Evolutionary conservation across 345 rosid species (phyloP), one percentile per base, ranked within the genome.

Genomic region (Hypericum perforatum): DNA sequence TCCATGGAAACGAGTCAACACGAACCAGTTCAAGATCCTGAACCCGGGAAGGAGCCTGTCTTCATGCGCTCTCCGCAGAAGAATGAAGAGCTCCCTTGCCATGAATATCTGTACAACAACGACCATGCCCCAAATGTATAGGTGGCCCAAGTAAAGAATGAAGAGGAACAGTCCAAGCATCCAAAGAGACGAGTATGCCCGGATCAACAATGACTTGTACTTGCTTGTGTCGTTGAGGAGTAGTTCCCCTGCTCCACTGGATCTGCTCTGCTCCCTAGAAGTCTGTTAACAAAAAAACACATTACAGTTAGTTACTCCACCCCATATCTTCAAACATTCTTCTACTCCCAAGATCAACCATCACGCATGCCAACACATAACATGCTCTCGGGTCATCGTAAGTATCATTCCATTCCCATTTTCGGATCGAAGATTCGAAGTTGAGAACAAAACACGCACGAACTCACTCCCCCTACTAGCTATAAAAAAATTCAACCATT

Each of bases 81-180:
- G 60, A 76, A 76, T 87, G 72, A 91, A 87, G 37, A 91, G 76
- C 72, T 87, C 98, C 71, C 69, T 85, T 42, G 95, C 95, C 98
- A 91, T 91, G 64, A 58, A 84, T 43, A 91, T 82, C 73, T 91
- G 96, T 60, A 91, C 84, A 43, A 91, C 96, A 57, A 91, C 86
- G 16, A 91, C 86, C 98, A 91, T 87, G 45, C 95, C 96, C 14
- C 89, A 76, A 56, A 91, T 87, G 63, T 78, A 91, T 41, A 87
- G 96, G 78, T 91, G 98, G 3, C 98, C 98, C 95, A 87, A 73
- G 79, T 82, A 87, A 68, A 91, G 89, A 57, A 87, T 53, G 22
- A 87, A 67, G 8, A 74, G 80, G 54, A 91, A 91, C 41, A 85
- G 81, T 39, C 80, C 94, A 70, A 87, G 84, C 98, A 91, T 91